These are phyloP conservation scores for Litsea cubeba DNA, from an alignment of 164 flowering plant genomes.

Conservation along the genomic window DNA sequence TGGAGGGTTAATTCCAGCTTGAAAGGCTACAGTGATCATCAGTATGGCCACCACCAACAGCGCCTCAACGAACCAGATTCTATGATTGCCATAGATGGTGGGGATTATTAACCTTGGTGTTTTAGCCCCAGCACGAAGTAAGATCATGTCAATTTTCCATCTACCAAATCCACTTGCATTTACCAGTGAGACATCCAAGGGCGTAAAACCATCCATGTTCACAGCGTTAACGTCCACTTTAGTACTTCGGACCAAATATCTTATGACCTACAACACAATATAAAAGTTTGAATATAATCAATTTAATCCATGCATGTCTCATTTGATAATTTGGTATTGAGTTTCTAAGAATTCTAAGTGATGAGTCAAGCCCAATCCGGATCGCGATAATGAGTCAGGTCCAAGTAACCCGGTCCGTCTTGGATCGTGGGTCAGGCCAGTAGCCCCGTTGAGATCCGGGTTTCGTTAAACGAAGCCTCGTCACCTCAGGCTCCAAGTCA, in stretches of 20 bases:
- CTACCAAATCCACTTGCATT: not conserved
- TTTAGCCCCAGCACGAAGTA: not conserved
- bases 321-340: too few relatives aligned
- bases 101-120: not conserved
- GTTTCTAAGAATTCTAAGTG: too few relatives aligned
- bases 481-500: too few relatives aligned
- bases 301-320: too few relatives aligned
- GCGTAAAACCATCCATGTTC: not conserved
- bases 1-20: slow-evolving; percentile 1
- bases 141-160: not conserved
- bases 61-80: not conserved
- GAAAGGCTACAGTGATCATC: not conserved
- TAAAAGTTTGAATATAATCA: too few relatives aligned
- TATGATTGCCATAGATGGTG: not conserved
- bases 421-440: too few relatives aligned
- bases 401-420: too few relatives aligned
- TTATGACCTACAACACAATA: not conserved
- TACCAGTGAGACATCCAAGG: not conserved
- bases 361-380: too few relatives aligned
- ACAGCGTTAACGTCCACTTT: not conserved
- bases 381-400: too few relatives aligned
- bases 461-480: too few relatives aligned
- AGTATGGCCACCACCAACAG: not conserved
- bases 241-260: not conserved
- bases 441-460: too few relatives aligned